phyloP scores from a whole-genome alignment of 2,329 filamentous ascomycete genomes.

The Waltergamsia citrina region DNA sequence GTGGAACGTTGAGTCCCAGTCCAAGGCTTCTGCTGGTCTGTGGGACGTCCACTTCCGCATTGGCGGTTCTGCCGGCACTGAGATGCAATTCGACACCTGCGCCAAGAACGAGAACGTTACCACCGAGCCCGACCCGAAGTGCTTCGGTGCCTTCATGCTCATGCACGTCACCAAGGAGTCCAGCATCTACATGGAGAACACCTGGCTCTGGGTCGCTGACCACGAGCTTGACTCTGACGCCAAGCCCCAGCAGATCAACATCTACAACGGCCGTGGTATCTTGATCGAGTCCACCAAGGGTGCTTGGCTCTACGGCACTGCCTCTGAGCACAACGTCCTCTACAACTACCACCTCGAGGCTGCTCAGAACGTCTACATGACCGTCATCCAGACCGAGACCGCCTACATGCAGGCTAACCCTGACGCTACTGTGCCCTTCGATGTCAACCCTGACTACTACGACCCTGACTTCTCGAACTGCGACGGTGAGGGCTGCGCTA shows the following conservation, averaged over 20 bases:
- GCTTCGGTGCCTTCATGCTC: conserved; percentile 65
- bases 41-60: conserved; percentile 97
- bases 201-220: conserved; percentile 84
- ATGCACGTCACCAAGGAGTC: conserved; percentile 53
- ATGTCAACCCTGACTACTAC: conserved; percentile 41
- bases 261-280: conserved; percentile 83
- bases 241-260: conserved; percentile 72
- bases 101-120: conserved; percentile 60
- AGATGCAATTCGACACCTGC: conserved; percentile 73
- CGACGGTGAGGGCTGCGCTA: conserved; percentile 47
- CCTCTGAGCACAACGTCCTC: conserved; percentile 54
- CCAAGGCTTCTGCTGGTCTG: conserved; percentile 64
- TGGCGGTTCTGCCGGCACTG: conserved; percentile 75
- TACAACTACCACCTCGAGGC: conserved; percentile 82
- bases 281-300: conserved; percentile 65
- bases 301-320: conserved; percentile 73
- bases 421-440: conserved; percentile 57
- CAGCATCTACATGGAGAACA: conserved; percentile 77
- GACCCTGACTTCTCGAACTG: conserved; percentile 65
- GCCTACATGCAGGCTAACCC: conserved; percentile 84
- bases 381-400: conserved; percentile 80
- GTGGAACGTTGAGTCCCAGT: conserved; percentile 7
- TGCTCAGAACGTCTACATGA: conserved; percentile 73
- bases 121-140: conserved; percentile 53
- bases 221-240: conserved; percentile 72